A percentile compares a stretch with the other conserved stretches of the same genome.
phyloP scores from a whole-genome alignment of 768 basidiomycete genomes.

The Mycena maculata region DNA sequence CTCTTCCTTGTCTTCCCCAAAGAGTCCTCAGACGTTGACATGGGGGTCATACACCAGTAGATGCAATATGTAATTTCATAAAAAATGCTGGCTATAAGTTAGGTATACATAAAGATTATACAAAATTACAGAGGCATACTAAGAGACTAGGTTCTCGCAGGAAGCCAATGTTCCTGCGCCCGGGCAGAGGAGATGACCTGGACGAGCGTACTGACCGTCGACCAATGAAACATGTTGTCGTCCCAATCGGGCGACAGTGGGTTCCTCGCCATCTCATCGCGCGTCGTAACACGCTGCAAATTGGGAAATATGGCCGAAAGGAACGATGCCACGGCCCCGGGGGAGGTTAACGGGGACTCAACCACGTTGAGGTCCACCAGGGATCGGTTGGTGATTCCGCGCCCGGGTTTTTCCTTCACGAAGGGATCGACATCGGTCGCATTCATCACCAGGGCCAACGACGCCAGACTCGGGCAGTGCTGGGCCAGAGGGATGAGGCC shows the following conservation, averaged over 20 bases:
- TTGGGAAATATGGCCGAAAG: conserved; percentile 21
- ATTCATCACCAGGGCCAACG: background rate
- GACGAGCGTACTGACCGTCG: background rate
- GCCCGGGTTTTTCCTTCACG: conserved; percentile 9
- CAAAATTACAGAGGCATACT: background rate
- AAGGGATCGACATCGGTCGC: background rate
- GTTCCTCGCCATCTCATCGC: background rate
- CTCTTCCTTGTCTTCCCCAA: no score
- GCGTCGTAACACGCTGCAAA: background rate
- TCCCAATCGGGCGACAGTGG: conserved; percentile 3
- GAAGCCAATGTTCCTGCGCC: conserved; percentile 8
- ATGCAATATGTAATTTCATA: no score
- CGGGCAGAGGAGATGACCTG: conserved; percentile 11
- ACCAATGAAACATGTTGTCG: conserved; percentile 11
- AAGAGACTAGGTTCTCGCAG: background rate
- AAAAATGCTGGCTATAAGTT: no score
- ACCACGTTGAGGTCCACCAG: conserved; percentile 18
- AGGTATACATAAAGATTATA: no score
- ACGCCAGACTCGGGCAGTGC: background rate
- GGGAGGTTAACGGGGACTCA: conserved; percentile 19
- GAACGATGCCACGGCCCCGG: conserved; percentile 18
- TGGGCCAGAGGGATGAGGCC: conserved; percentile 18
- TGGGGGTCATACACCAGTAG: no score
- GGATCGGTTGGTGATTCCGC: conserved; percentile 4
- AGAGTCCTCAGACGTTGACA: no score